A percentile compares a stretch with the other conserved stretches of the same genome.
phyloP scores from a whole-genome alignment of 1,139 yeast species.

The Candida tetrigidarum region DNA sequence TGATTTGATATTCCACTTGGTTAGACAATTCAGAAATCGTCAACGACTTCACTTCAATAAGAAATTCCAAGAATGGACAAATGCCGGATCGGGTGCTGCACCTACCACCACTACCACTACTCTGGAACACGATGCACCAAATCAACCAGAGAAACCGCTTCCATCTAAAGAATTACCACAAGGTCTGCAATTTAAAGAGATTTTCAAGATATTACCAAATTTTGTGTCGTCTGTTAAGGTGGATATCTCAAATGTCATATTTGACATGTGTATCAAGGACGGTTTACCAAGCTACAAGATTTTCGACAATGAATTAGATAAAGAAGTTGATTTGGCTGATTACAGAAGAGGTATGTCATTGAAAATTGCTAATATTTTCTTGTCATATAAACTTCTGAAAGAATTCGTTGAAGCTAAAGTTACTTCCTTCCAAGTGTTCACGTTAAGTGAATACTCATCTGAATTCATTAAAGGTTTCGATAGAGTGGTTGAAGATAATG shows the following conservation, averaged over 20 bases:
- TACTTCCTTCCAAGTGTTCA: conserved; percentile 33
- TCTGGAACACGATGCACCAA: too few relatives aligned
- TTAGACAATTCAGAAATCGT: conserved; percentile 38
- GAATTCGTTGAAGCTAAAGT: conserved; percentile 26
- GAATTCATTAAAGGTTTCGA: conserved; percentile 45
- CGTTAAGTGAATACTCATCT: conserved; percentile 42
- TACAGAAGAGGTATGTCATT: conserved; percentile 46
- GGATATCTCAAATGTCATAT: conserved; percentile 30
- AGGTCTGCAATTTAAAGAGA: conserved; percentile 20
- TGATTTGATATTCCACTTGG: conserved; percentile 41
- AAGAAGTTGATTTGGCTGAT: conserved; percentile 40
- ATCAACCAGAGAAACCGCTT: too few relatives aligned
- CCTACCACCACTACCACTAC: too few relatives aligned
- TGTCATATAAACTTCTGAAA: conserved; percentile 27
- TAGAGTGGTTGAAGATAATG: conserved; percentile 25
- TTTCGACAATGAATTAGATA: conserved; percentile 26
- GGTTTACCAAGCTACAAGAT: conserved; percentile 40
- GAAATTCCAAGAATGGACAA: conserved; percentile 23
- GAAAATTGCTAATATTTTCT: conserved; percentile 25
- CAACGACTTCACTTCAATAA: conserved; percentile 29
- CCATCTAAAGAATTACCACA: background rate
- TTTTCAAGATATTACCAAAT: conserved; percentile 38
- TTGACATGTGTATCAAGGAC: conserved; percentile 47
- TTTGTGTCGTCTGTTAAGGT: conserved; percentile 31
- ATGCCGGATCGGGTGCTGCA: conserved; percentile 8